Evolutionary conservation across 805 yeast genomes (phyloP), one percentile per base, ranked within the genome.

Genomic region (Saturnispora sekii): DNA sequence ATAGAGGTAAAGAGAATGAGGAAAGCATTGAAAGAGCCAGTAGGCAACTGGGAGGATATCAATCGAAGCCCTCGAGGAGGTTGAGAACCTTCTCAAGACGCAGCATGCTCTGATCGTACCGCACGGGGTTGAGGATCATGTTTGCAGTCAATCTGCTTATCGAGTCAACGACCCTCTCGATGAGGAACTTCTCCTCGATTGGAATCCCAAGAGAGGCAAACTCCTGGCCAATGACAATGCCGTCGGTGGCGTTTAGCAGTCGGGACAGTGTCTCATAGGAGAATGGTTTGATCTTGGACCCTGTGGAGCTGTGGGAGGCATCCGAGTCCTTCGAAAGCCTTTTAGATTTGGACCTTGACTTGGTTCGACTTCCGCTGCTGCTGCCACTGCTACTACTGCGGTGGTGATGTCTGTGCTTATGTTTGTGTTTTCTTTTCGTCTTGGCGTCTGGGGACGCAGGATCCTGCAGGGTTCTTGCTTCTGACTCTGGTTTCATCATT

Each of bases 91-190:
- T 80, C 53, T 83, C 84, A 53, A 90, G 67, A 51, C 97, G 69
- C 50, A 76, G 71, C 37, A 86, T 73, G 10, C 97, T 95, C 49
- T 86, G 87, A 12, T 79, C 80, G 47, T 83, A 81, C 55, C 93
- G 76, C 28, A 76, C 77, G 28, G 86, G 86, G 60, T 90, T 96
- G 45, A 85, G 60, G 44, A 88, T 83, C 85, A 93, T 87, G 57
- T 88, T 96, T 43, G 89, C 86, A 3, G 95, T 87, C 47, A 93
- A 72, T 54, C 93, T 72, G 34, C 93, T 81, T 39, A 90, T 68
- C 2, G 94, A 80, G 56, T 88, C 95, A 3, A 90, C 84, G 40
- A 90, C 77, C 61, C 86, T 79, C 57, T 90, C 97, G 36, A 90
- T 68, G 35, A 89, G 69, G 54, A 77, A 81, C 52, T 84, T 82